A percentile compares a stretch with the other conserved stretches of the same genome.
Conservation (phyloP, 768 basidiomycete genomes). For the Mycena galericulata region DNA sequence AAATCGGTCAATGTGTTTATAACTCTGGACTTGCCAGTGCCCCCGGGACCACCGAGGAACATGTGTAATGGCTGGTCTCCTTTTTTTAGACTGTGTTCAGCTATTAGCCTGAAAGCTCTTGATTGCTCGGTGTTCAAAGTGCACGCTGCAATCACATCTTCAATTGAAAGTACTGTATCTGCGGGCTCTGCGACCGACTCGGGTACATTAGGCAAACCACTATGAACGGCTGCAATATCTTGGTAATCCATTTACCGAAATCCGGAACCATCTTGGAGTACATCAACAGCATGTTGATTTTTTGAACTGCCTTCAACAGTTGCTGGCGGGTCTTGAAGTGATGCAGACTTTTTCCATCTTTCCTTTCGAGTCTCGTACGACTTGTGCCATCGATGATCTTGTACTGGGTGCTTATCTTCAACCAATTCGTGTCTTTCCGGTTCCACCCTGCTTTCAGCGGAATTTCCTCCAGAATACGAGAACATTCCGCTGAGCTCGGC, state of each 20-base stretch:
- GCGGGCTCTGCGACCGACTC: too few relatives aligned
- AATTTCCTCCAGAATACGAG: not conserved
- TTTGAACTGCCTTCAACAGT: not conserved
- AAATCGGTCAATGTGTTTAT: too few relatives aligned
- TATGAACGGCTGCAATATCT: too few relatives aligned
- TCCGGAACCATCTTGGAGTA: not conserved
- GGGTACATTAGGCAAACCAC: too few relatives aligned
- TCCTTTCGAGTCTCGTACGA: not conserved
- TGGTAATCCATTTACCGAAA: not conserved
- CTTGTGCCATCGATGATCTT: not conserved
- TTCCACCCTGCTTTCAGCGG: not conserved
- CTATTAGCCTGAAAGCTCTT: not conserved
- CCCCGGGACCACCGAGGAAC: too few relatives aligned
- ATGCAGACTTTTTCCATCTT: not conserved
- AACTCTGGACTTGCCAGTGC: too few relatives aligned
- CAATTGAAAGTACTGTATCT: not conserved
- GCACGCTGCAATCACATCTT: conserved; percentile 31
- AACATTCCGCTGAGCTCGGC: conserved; percentile 3
- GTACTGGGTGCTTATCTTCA: not conserved
- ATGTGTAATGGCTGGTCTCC: too few relatives aligned
- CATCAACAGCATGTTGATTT: not conserved
- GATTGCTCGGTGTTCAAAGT: conserved; percentile 31
- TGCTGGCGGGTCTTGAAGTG: not conserved
- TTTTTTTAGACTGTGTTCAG: conserved; percentile 38
- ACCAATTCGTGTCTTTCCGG: not conserved